A percentile compares a stretch with the other conserved stretches of the same genome.
Evolutionary conservation across 23 red algal species (phyloP).

Genomic region (Gracilariopsis chorda): DNA sequence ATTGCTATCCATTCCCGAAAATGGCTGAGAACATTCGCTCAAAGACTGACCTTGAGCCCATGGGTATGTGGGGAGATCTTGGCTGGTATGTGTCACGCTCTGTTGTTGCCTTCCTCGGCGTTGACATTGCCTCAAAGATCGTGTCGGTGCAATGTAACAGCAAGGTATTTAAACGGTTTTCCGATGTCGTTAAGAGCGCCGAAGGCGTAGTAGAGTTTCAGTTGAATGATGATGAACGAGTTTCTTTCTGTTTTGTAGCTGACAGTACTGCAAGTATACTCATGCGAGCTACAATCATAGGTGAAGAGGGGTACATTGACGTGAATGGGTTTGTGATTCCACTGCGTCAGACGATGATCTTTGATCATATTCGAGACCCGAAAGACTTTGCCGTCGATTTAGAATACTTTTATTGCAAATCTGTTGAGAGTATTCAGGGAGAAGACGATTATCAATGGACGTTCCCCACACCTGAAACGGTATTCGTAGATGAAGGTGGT

Average conservation of each 20-base stretch:
- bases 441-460: slow-evolving; percentile 2
- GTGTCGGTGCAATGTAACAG: slow-evolving; percentile 1
- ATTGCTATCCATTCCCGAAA: neutral
- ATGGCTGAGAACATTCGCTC: slow-evolving; percentile 49
- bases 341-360: neutral
- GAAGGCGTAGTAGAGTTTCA: slow-evolving; percentile 26
- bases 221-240: slow-evolving; percentile 14
- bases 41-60: slow-evolving; percentile 66
- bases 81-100: slow-evolving; percentile 57
- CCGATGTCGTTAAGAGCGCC: neutral
- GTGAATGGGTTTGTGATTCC: slow-evolving; percentile 73
- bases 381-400: neutral
- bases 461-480: neutral
- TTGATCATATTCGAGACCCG: neutral
- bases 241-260: slow-evolving; percentile 39
- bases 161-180: neutral
- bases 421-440: neutral
- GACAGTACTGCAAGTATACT: slow-evolving; percentile 27
- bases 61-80: slow-evolving; percentile 66
- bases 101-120: slow-evolving; percentile 26
- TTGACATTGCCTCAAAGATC: neutral
- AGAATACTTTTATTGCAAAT: neutral
- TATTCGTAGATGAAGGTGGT: slow-evolving; percentile 9
- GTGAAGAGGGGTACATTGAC: slow-evolving; percentile 25
- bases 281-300: slow-evolving; percentile 21